Percentiles rank a stretch among this genome's conserved stretches.
phyloP scores from a whole-genome alignment of 345 rosid species.

The Eucalyptus polyanthemos region DNA sequence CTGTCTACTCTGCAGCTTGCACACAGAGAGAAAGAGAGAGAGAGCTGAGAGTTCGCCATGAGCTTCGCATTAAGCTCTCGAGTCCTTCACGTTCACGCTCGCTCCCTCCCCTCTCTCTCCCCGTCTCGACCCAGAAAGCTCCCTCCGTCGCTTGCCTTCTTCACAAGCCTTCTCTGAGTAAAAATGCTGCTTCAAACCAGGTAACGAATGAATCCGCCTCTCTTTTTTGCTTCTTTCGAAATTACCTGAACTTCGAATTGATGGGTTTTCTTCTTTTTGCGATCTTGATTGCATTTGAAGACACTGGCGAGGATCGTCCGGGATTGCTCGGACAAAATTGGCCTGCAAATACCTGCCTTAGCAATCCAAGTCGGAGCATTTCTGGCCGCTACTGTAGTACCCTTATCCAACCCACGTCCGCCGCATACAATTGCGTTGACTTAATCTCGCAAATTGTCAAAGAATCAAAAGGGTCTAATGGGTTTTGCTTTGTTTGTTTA shows the following conservation, averaged over 20 bases:
- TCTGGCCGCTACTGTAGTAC: constrained; percentile 28
- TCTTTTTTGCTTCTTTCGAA: not conserved
- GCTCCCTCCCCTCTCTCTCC: not conserved
- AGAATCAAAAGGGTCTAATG: not conserved
- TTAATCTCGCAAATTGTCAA: not conserved
- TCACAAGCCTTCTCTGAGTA: not conserved
- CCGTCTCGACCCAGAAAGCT: not conserved
- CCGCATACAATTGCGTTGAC: not conserved
- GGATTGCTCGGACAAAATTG: not conserved
- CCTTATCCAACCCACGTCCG: not conserved
- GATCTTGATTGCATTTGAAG: not conserved
- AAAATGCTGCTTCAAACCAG: not conserved
- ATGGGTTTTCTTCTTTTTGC: not conserved
- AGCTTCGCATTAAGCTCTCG: not conserved
- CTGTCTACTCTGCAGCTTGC: not conserved
- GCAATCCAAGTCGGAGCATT: constrained; percentile 48
- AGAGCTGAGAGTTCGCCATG: not conserved
- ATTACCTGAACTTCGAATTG: not conserved
- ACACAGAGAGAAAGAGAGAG: not conserved
- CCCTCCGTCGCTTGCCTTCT: not conserved
- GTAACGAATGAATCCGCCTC: not conserved
- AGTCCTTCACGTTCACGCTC: not conserved
- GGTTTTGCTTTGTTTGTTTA: not conserved
- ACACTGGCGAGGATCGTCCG: not conserved
- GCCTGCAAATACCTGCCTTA: constrained; percentile 23